These are phyloP conservation scores for Tolypocladium tundrense DNA, from an alignment of 2,329 filamentous ascomycete species.

Conservation along the genomic window DNA sequence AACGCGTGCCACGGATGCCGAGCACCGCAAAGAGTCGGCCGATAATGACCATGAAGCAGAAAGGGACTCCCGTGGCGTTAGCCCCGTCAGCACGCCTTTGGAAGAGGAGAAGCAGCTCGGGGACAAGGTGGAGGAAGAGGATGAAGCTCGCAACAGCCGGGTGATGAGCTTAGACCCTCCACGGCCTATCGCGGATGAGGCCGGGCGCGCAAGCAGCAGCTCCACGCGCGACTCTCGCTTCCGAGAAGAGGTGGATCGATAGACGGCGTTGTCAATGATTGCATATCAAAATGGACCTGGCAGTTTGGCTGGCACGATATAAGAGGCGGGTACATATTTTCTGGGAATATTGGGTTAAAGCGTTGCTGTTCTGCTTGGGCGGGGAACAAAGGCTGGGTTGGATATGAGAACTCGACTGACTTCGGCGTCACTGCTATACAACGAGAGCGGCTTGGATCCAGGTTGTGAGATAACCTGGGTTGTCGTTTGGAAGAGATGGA, in stretches of 20 bases:
- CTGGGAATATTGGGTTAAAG: too few species aligned
- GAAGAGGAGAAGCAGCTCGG: slow-evolving; percentile 33
- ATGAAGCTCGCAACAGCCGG: slow-evolving; percentile 1
- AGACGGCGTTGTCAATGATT: slow-evolving; percentile 1
- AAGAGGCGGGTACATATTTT: not conserved
- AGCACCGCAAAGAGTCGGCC: slow-evolving; percentile 9
- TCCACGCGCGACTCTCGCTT: slow-evolving; percentile 49
- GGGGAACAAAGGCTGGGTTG: not conserved
- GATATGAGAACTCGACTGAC: not conserved
- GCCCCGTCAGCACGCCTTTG: slow-evolving; percentile 21
- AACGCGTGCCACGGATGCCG: not conserved
- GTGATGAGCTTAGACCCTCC: slow-evolving; percentile 25
- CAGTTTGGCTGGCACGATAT: not conserved
- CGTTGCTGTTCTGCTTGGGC: too few species aligned
- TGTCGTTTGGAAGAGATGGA: not conserved
- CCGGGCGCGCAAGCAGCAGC: slow-evolving; percentile 32
- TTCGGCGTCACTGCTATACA: not conserved
- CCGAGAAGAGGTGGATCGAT: slow-evolving; percentile 39
- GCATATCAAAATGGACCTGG: not conserved
- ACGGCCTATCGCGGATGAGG: slow-evolving; percentile 21
- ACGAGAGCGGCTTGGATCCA: not conserved
- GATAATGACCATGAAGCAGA: slow-evolving; percentile 7
- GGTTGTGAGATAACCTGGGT: not conserved
- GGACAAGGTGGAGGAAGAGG: slow-evolving; percentile 11
- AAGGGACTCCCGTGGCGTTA: slow-evolving; percentile 24